Evolutionary conservation across 257 asterid genomes (phyloP), one percentile per base, ranked within the genome.

Genomic region (Lithospermum erythrorhizon): DNA sequence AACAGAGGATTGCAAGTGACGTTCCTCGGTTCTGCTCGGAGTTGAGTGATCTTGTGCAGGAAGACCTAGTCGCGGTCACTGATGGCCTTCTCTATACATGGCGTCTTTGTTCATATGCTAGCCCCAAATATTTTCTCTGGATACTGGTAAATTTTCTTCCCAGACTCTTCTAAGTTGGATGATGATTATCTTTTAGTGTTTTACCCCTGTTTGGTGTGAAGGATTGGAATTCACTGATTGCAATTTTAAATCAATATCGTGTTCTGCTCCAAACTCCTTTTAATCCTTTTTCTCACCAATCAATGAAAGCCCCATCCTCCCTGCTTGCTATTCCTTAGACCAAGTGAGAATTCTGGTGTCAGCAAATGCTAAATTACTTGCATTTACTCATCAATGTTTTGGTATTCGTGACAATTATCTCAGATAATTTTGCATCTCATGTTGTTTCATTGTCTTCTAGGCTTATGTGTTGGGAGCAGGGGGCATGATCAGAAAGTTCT

Each of bases 381-480:
- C 15, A 20, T 20, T 20, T 55, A 56, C 60, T 6, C 37, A 24
- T 56, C 60, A 23, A 6, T 13, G 10, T 10, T 24, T 56, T 21
- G 59, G 19, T 23, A 55, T 65, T 32, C 66, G 19, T 27, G 27
- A 29, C 63, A 37, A 47, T 68, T 60, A 60, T 48, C 68, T 66
- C 25, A 55, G 60, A 47, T 57, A 29, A 59, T 63, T 70, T 62
- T 23, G 49, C 59, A 24, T 66, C 74, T 75, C 58, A 65, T 65
- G 62, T 53, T 66, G 24, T 71, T 60, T 23, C 65, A 56, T 73
- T 68, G 55, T 65, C 63, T 73, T 75, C 63, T 78, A 93, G 99
- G 97, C 97, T 62, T 93, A 93, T 49, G 99, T 93, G 58, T 66
- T 89, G 74, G 99, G 97, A 71, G 99, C 97, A 61, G 99, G 97